Base-by-base conservation (phyloP, 805 yeast species). In the Candida maltosa region DNA sequence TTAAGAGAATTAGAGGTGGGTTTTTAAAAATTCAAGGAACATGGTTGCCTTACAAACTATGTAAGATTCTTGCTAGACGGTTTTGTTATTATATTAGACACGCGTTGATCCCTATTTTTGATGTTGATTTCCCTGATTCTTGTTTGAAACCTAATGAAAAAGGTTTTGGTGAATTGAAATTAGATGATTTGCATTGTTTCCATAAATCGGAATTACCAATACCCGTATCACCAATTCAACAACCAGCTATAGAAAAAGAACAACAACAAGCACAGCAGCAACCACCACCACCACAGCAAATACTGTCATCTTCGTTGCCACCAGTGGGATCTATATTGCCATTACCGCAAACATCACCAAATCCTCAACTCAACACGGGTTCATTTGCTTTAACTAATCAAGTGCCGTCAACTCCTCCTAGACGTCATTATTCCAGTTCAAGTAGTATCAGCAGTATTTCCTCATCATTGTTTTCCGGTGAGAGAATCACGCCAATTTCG, bases 1-100 rank as follows among this genome's bases (percentile, higher is more conserved):
- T 83, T 36, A 77, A 77, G 48, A 73, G 96, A 33, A 87, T 88
- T 11, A 67, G 96, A 37, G 97, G 97, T 31, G 97, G 96, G 2
- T 87, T 78, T 49, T 71, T 88, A 45, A 87, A 87, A 65, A 87
- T 89, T 45, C 97, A 88, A 62, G 97, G 97, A 4, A 87, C 96
- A 6, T 89, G 96, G 96, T 61, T 87, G 26, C 91, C 95, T 2
- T 82, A 61, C 50, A 74, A 72, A 7, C 66, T 84, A 33, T 87
- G 94, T 16, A 70, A 70, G 40, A 61, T 74, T 21, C 63, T 88
- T 35, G 91, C 95, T 3, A 57, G 76, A 22, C 73, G 83, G 34
- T 84, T 87, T 48, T 85, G 95, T 61, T 87, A 75, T 57, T 77
- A 80, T 38, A 83, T 88, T 29, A 67, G 96, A 38, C 83, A 67